Base-by-base conservation (phyloP, 176 grass and related monocot genomes). In the Calamus simplicifolius region DNA sequence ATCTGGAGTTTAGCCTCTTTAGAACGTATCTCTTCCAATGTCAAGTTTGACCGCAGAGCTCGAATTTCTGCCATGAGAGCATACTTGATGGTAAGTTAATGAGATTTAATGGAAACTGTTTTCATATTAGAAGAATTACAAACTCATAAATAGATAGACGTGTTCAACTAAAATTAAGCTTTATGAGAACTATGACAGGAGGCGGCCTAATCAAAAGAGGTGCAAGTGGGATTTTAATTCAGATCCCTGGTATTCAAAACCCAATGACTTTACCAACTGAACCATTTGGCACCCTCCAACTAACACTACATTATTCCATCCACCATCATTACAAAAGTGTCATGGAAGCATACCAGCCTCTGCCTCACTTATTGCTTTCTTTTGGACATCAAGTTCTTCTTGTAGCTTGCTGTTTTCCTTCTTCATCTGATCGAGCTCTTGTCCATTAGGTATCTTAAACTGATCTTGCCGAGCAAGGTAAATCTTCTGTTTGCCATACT, bases 401-500 rank as follows among this genome's bases (percentile, higher is more conserved):
- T 88, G 87, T 70, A 92, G 64, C 27, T 82, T 80, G 59, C 16
- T 71, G 88, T 88, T 98, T 62, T 63, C 79, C 78, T 81, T 70
- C 84, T 92, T 92, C 93, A 92, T 89, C 58, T 88, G 66, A 78
- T 89, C 87, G 28, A 98, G 84, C 75, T 98, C 87, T 80, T 92
- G 75, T 4, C 75, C 76, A 67, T 89, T 92, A 52, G 87, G 87
- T 82, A 92, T 92, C 17, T 92, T 64, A 3, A 98, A 92, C 53
- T 92, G 87, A 75, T 98, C 87, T 79, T 98, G 93, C 63, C 87
- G 85, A 70, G 87, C 84, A 77, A 98, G 62, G 57, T 98, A 98
- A 57, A 98, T 83, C 73, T 92, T 98, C 70, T 98, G 87, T 62
- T 98, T 98, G 17, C 87, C 93, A 74, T 98, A 98, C 74, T 98